phyloP scores from a whole-genome alignment of 2,329 filamentous ascomycete species.

The Onygenales sp. region DNA sequence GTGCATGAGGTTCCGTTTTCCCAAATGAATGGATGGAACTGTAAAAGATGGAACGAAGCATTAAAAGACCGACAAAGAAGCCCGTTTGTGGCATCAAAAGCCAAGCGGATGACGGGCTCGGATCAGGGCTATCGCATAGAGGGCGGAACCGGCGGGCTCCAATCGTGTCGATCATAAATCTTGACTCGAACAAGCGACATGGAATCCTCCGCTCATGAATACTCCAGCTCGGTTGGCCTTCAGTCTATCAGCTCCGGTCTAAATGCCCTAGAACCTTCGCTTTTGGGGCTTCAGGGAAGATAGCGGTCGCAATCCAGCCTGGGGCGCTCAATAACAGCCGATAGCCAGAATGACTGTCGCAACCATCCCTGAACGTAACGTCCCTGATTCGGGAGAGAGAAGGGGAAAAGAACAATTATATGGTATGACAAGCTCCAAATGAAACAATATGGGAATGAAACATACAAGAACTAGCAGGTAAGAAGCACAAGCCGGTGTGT shows the following conservation, averaged over 20 bases:
- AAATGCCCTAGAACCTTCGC: conserved; percentile 1
- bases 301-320: not conserved
- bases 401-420: not conserved
- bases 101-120: not conserved
- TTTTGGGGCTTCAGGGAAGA: not conserved
- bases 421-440: conserved; percentile 3
- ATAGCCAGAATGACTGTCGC: conserved; percentile 1
- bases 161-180: conserved; percentile 4
- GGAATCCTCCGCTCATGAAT: conserved; percentile 1
- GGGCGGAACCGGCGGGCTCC: not conserved
- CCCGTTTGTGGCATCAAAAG: conserved; percentile 1
- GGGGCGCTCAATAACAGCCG: not conserved
- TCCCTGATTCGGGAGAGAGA: not conserved
- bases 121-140: conserved; percentile 1
- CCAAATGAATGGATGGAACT: not conserved
- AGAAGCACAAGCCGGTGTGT: not conserved
- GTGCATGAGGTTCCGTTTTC: conserved; percentile 10
- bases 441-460: not conserved
- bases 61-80: conserved; percentile 1
- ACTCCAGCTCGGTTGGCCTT: not conserved
- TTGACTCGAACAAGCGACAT: not conserved
- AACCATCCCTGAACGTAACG: not conserved
- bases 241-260: conserved; percentile 1
- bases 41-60: not conserved
- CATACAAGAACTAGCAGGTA: not conserved